Evolutionary conservation across 495 filamentous ascomycete species (phyloP), one percentile per base, ranked within the genome.

Genomic region (Penicillium nucicola): DNA sequence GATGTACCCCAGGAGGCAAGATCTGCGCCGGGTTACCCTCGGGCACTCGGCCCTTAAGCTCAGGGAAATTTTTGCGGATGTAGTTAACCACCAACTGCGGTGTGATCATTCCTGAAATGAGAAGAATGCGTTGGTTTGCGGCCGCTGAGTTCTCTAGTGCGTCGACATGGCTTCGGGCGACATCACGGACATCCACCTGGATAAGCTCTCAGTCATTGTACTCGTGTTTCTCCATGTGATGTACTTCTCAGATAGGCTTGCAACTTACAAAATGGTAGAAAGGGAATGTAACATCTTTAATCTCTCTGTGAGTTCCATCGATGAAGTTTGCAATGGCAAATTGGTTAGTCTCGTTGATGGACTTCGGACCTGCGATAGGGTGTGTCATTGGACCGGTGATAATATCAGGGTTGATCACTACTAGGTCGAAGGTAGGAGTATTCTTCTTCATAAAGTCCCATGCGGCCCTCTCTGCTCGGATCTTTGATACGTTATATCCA

Each of bases 401-500:
- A 19, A 66, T 63, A 14, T 64, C 60, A 17, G 66, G 72, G 34
- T 65, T 63, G 15, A 74, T 61, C 8, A 70, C 69, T 0, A 57
- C 46, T n/a, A 75, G 56, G 14, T 67, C 61, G 37, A 68, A 74
- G n/a, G 18, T 9, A 8, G 67, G 60, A 5, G 60, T 58, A n/a
- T 66, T 54, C 15, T 45, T 19, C 36, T 67, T 46, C 10, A 76
- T 60, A 31, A 64, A 74, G 1, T 64, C 55, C 71, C 70, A 75
- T 14, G 65, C 72, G 3, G 64, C 58, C 38, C 58, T 55, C 41
- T 77, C 69, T 10, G 57, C 64, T 19, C 60, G 49, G 1, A 41
- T 68, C 59, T 77, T 75, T 30, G 60, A 62, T 11, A 62, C 66
- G 35, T 61, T 66, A 55, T 78, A 76, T 19, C 53, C 53, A 4